Percentiles rank a stretch among this genome's conserved stretches.
These are phyloP conservation scores for Aureoboletus auriporus DNA, from an alignment of 768 basidiomycete species.

Conservation along the genomic window DNA sequence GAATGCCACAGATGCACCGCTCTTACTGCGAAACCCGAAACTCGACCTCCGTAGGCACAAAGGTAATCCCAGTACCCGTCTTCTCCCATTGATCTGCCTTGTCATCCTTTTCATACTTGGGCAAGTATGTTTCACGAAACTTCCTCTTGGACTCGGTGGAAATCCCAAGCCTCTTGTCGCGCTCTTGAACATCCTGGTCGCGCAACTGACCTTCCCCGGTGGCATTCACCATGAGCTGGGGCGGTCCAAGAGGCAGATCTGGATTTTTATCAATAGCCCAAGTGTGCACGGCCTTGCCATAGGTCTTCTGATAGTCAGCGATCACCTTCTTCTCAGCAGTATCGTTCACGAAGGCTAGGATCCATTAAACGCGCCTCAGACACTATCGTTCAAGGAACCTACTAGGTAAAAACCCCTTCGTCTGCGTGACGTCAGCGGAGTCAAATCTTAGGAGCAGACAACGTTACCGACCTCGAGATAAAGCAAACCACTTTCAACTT, in stretches of 20 bases:
- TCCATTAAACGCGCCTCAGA: not conserved
- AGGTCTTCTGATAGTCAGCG: conserved; percentile 43
- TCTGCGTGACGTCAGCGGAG: conserved; percentile 7
- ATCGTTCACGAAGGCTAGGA: conserved; percentile 29
- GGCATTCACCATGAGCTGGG: conserved; percentile 44
- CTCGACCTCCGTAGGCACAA: conserved; percentile 29
- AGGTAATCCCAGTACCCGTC: conserved; percentile 30
- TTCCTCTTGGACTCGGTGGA: conserved; percentile 33
- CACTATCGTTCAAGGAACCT: not conserved
- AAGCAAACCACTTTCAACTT: conserved; percentile 36
- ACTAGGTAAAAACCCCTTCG: conserved; percentile 26
- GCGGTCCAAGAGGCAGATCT: conserved; percentile 42
- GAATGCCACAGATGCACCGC: not conserved
- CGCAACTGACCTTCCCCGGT: conserved; percentile 35
- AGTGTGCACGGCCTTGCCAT: conserved; percentile 43
- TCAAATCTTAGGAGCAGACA: not conserved
- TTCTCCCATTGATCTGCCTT: conserved; percentile 38
- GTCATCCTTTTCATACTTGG: conserved; percentile 32
- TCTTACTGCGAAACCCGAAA: conserved; percentile 3
- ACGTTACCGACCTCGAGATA: conserved; percentile 25
- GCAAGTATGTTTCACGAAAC: conserved; percentile 36
- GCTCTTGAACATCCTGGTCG: conserved; percentile 24
- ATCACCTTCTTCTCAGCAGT: conserved; percentile 37
- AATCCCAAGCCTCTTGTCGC: conserved; percentile 34
- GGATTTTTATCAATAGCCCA: conserved; percentile 37